Evolutionary conservation across 1,284 basidiomycete genomes (phyloP).

Genomic region (Ustilago loliicola): DNA sequence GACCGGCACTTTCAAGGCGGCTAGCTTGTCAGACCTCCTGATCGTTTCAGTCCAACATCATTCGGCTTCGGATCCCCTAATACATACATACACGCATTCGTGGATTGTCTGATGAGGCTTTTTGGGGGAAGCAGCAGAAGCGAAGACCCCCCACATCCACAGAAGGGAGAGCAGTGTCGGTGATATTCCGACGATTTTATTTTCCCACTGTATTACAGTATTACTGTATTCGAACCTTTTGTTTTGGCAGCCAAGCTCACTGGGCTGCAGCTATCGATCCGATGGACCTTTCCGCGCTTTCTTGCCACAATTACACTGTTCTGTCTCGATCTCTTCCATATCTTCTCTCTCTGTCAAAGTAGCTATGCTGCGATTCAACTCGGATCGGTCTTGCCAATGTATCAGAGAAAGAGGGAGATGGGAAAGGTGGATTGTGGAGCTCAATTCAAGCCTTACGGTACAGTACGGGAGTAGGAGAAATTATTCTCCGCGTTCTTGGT

Average conservation of each 20-base stretch:
- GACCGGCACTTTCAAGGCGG: background rate
- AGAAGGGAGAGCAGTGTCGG: background rate
- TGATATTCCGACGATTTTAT: background rate
- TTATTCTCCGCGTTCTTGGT: slow-evolving; percentile 3
- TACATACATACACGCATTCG: too few relatives aligned
- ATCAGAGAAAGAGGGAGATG: too few relatives aligned
- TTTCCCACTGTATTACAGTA: background rate
- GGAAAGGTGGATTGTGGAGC: too few relatives aligned
- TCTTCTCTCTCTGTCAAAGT: too few relatives aligned
- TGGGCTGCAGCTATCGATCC: slow-evolving; percentile 16
- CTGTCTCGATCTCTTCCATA: too few relatives aligned
- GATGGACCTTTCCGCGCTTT: background rate
- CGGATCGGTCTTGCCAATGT: too few relatives aligned
- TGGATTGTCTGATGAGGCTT: too few relatives aligned
- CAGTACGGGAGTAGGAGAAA: background rate
- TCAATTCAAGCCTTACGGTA: too few relatives aligned
- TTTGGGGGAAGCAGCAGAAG: too few relatives aligned
- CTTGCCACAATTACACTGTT: background rate
- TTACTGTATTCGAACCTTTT: background rate
- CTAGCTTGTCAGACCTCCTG: background rate
- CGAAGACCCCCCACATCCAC: background rate
- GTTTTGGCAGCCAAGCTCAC: background rate
- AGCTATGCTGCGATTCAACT: too few relatives aligned
- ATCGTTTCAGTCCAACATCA: background rate
- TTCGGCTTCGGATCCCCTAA: background rate